These are phyloP conservation scores for Clavispora santaluciae DNA, from an alignment of 805 yeast genomes.

Conservation along the genomic window DNA sequence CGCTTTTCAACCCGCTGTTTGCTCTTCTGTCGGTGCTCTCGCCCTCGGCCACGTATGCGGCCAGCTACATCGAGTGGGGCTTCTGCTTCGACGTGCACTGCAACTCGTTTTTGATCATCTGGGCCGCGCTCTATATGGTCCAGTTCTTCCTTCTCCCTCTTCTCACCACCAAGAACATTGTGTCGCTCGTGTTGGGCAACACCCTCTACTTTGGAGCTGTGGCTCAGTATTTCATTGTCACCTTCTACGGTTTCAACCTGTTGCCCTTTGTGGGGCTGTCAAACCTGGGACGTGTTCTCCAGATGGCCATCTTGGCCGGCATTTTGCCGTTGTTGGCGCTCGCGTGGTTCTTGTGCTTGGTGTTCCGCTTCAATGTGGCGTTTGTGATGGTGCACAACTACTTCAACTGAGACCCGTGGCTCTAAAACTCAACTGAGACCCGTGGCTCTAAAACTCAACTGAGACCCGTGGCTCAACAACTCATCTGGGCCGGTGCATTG, in stretches of 20 bases:
- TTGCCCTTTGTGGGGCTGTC: slow-evolving; percentile 30
- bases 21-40: slow-evolving; percentile 8
- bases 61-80: slow-evolving; percentile 73
- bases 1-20: slow-evolving; percentile 43
- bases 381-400: slow-evolving; percentile 52
- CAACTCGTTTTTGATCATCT: slow-evolving; percentile 40
- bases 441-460: no score
- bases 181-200: slow-evolving; percentile 73
- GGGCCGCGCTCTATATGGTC: slow-evolving; percentile 42
- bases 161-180: slow-evolving; percentile 56
- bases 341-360: slow-evolving; percentile 52
- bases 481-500: no score
- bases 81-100: slow-evolving; percentile 94
- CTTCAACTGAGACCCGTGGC: slow-evolving; percentile 34
- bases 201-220: slow-evolving; percentile 67
- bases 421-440: no score
- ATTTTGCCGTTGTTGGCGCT: slow-evolving; percentile 61
- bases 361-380: slow-evolving; percentile 71
- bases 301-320: slow-evolving; percentile 56
- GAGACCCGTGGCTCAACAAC: no score
- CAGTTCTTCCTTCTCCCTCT: slow-evolving; percentile 49
- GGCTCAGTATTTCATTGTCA: slow-evolving; percentile 69
- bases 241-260: slow-evolving; percentile 77
- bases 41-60: slow-evolving; percentile 14
- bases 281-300: slow-evolving; percentile 43